A percentile compares a stretch with the other conserved stretches of the same genome.
Evolutionary conservation across 768 basidiomycete genomes (phyloP).

Genomic region (Hericium alpestre): DNA sequence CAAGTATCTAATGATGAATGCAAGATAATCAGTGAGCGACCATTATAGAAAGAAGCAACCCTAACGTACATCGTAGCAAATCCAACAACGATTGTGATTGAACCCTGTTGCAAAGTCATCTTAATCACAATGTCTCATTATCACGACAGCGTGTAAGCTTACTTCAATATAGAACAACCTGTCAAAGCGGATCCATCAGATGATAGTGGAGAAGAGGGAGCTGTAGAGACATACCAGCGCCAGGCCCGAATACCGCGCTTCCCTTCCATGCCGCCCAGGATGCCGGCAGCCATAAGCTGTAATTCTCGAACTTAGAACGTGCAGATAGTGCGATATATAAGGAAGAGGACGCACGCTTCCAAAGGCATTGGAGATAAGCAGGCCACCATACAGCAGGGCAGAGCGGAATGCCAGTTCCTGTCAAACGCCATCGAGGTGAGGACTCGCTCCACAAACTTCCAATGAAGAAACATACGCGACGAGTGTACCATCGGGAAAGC

Average conservation of each 20-base stretch:
- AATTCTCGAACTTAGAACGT: neutral
- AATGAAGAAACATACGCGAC: slow-evolving; percentile 15
- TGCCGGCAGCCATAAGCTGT: slow-evolving; percentile 61
- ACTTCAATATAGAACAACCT: slow-evolving; percentile 70
- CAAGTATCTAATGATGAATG: slow-evolving; percentile 31
- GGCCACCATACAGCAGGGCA: slow-evolving; percentile 47
- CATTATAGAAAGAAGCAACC: neutral
- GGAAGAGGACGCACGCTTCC: slow-evolving; percentile 37
- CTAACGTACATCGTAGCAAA: slow-evolving; percentile 38
- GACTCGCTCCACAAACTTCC: neutral
- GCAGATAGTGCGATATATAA: neutral
- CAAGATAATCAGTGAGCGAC: neutral
- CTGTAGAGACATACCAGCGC: slow-evolving; percentile 39
- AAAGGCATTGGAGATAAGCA: slow-evolving; percentile 58
- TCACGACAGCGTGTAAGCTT: slow-evolving; percentile 1
- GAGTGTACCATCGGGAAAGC: slow-evolving; percentile 28
- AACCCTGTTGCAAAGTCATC: slow-evolving; percentile 30
- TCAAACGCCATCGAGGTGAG: neutral
- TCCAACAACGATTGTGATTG: slow-evolving; percentile 51
- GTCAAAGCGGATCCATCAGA: neutral
- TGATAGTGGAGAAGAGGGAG: neutral
- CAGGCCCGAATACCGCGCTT: slow-evolving; percentile 56
- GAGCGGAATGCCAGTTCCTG: slow-evolving; percentile 60
- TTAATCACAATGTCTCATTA: neutral
- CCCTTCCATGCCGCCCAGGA: slow-evolving; percentile 60